Base-by-base conservation (phyloP, 805 yeast genomes). In the Zygosaccharomyces lentus region DNA sequence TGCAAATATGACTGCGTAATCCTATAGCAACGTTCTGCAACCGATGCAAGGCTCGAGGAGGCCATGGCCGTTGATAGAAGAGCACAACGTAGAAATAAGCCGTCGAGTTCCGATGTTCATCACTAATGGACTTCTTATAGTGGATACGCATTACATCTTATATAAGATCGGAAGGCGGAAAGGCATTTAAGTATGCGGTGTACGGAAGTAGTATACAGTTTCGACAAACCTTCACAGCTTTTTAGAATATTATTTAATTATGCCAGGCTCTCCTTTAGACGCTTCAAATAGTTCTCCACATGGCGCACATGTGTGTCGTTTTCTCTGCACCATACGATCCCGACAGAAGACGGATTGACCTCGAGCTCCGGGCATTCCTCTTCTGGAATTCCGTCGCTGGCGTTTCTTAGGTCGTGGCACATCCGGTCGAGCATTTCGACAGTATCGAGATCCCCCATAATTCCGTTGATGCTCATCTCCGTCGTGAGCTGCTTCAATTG, bases 401-500 rank as follows among this genome's bases (percentile, higher is more conserved):
- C 50, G 23, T 46, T 41, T 31, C 54, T 48, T 24, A 58, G 43
- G 29, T 55, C 59, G 7, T 45, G 35, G 3, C 52, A 45, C 6
- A 62, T 53, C 13, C 47, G 43, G 15, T 55, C 58, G 3, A 64
- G 44, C 6, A 59, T 38, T 30, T 55, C 61, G 1, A 62, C 50
- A 2, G 68, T 63, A n/a, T 51, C 36, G 10, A 60, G 41, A 42
- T 64, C 64, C 3, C 67, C 68, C 21, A 50, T 46, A 6, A 63
- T 56, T 26, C 68, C 68, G 27, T 63, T 62, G n/a, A 53, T 55
- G 19, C 51, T 55, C 67, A 64, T 62, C 46, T 64, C 68, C 2
- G 53, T 43, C 5, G 59, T 50, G 6, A 62, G 21, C 13, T 52
- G 53, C 26, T 43, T 47, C 31, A 56, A 41, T 36, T 49, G 54